Conservation (phyloP, 73 alveolate species). For the Paramecium pentaurelia region DNA sequence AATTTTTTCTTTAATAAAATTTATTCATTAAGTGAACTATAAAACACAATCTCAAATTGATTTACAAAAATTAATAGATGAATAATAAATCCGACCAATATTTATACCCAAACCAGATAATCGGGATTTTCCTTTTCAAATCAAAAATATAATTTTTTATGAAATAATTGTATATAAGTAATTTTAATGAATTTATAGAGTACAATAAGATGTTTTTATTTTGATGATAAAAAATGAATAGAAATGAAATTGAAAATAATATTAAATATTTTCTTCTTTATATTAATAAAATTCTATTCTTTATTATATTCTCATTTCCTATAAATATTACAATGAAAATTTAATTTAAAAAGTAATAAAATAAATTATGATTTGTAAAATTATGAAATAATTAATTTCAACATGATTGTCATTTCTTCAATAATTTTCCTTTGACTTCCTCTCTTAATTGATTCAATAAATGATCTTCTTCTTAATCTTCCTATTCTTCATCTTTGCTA, state of each 20-base stretch:
- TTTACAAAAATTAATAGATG: not conserved
- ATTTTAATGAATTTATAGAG: too few species aligned
- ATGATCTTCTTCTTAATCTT: slow-evolving; percentile 4
- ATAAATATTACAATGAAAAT: not conserved
- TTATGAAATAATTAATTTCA: not conserved
- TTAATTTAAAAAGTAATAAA: not conserved
- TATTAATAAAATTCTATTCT: not conserved
- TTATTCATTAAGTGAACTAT: not conserved
- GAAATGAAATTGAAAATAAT: not conserved
- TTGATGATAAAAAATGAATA: too few species aligned
- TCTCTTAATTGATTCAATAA: not conserved
- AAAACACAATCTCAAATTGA: not conserved
- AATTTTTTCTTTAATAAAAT: not conserved
- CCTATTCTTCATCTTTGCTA: not conserved
- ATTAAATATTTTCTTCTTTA: not conserved
- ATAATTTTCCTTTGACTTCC: slow-evolving; percentile 1
- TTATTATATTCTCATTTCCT: not conserved
- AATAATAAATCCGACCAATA: not conserved
- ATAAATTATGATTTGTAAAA: not conserved
- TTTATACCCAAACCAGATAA: not conserved
- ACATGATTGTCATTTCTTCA: not conserved
- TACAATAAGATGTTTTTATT: too few species aligned
- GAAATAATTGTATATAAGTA: too few species aligned
- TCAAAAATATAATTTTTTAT: too few species aligned
- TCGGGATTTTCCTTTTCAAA: not conserved